These are phyloP conservation scores for Alternaria ethzedia DNA, from an alignment of 2,329 filamentous ascomycete species.

Conservation along the genomic window DNA sequence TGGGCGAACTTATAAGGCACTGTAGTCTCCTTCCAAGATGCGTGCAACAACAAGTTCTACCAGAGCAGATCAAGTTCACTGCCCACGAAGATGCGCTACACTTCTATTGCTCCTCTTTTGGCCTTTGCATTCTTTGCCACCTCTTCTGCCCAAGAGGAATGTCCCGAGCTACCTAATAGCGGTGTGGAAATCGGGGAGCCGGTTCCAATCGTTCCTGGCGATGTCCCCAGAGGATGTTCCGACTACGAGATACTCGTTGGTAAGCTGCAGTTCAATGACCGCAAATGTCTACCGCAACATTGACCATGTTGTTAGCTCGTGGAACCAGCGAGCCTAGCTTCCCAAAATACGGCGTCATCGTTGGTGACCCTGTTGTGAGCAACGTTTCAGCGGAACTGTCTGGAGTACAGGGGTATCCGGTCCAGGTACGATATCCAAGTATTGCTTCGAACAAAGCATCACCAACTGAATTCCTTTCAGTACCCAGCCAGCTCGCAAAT, in stretches of 20 bases:
- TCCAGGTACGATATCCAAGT: not conserved
- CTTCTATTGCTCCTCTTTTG: not conserved
- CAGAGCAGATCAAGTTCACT: not conserved
- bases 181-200: slow-evolving; percentile 1
- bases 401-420: slow-evolving; percentile 9
- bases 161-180: not conserved
- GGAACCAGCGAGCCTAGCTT: slow-evolving; percentile 9
- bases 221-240: slow-evolving; percentile 4
- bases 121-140: not conserved
- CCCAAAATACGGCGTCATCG: slow-evolving; percentile 3
- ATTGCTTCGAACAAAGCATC: not conserved
- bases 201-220: slow-evolving; percentile 3
- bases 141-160: not conserved
- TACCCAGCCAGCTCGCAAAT: slow-evolving; percentile 7
- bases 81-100: not conserved
- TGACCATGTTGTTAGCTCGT: not conserved
- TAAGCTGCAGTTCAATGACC: not conserved
- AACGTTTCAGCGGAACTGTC: slow-evolving; percentile 3
- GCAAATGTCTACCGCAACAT: not conserved
- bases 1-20: not conserved
- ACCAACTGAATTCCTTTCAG: not conserved
- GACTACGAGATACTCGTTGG: slow-evolving; percentile 7
- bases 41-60: not conserved
- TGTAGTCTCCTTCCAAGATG: not conserved
- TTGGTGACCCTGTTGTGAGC: slow-evolving; percentile 8